These are phyloP conservation scores for Podospora bellae-mahoneyi DNA, from an alignment of 495 filamentous ascomycete genomes.

Conservation along the genomic window DNA sequence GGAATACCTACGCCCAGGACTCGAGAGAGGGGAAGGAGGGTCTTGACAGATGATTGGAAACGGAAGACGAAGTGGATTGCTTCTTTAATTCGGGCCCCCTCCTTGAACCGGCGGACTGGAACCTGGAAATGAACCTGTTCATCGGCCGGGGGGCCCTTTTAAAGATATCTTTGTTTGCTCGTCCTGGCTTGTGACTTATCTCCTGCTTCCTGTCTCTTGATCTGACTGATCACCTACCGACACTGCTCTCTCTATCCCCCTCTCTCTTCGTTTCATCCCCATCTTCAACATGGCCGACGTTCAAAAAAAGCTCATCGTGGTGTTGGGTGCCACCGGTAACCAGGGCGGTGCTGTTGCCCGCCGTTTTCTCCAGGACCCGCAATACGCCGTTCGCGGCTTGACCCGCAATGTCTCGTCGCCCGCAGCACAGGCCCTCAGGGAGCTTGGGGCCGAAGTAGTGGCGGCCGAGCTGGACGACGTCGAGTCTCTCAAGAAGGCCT, in stretches of 20 bases:
- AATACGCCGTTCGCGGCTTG: conserved; percentile 42
- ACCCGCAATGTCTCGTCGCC: conserved; percentile 45
- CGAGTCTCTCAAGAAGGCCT: conserved; percentile 38
- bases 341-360: conserved; percentile 45
- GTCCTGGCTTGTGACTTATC: neutral
- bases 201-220: neutral
- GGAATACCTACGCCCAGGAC: neutral
- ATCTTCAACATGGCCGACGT: neutral
- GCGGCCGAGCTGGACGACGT: conserved; percentile 43
- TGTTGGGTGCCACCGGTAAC: conserved; percentile 45
- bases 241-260: neutral
- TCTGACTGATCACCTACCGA: neutral
- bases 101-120: neutral
- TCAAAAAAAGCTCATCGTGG: conserved; percentile 35
- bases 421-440: conserved; percentile 36
- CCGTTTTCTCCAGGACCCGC: conserved; percentile 35
- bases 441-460: conserved; percentile 44
- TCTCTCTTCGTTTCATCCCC: neutral
- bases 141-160: neutral
- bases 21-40: neutral
- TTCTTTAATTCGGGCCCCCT: neutral
- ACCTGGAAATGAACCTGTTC: neutral
- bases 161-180: neutral
- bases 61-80: neutral
- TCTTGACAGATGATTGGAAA: neutral